A percentile compares a stretch with the other conserved stretches of the same genome.
These are phyloP conservation scores for Angophora floribunda DNA, from an alignment of 345 rosid genomes.

Conservation along the genomic window DNA sequence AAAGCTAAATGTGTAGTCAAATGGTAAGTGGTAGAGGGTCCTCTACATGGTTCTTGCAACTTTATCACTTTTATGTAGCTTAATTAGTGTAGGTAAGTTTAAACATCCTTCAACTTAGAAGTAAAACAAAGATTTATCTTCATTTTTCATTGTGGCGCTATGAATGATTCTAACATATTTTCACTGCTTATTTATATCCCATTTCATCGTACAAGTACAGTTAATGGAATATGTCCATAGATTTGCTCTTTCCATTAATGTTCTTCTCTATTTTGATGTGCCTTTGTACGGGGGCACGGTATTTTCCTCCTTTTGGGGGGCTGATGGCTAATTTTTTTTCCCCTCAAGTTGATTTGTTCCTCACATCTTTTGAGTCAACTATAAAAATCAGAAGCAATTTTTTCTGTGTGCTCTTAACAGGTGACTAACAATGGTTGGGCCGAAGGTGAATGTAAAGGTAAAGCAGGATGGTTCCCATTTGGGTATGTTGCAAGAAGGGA, in stretches of 20 bases:
- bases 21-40: background rate
- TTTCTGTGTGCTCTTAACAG: conserved; percentile 17
- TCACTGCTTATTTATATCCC: background rate
- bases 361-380: background rate
- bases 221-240: background rate
- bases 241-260: background rate
- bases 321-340: background rate
- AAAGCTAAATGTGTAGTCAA: background rate
- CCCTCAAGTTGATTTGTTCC: background rate
- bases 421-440: conserved; percentile 90
- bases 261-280: background rate
- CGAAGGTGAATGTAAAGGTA: conserved; percentile 95
- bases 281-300: background rate
- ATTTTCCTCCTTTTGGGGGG: background rate
- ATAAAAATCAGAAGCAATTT: background rate
- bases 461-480: conserved; percentile 92
- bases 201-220: background rate
- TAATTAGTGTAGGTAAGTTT: background rate
- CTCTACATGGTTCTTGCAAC: background rate
- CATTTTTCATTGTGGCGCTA: background rate
- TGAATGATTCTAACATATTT: background rate
- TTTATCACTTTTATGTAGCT: background rate
- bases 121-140: background rate
- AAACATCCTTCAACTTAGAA: background rate
- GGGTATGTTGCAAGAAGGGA: conserved; percentile 82